Percentiles rank a stretch among this genome's conserved stretches.
phyloP scores from a whole-genome alignment of 768 basidiomycete species.

The Mrakia blollopis region DNA sequence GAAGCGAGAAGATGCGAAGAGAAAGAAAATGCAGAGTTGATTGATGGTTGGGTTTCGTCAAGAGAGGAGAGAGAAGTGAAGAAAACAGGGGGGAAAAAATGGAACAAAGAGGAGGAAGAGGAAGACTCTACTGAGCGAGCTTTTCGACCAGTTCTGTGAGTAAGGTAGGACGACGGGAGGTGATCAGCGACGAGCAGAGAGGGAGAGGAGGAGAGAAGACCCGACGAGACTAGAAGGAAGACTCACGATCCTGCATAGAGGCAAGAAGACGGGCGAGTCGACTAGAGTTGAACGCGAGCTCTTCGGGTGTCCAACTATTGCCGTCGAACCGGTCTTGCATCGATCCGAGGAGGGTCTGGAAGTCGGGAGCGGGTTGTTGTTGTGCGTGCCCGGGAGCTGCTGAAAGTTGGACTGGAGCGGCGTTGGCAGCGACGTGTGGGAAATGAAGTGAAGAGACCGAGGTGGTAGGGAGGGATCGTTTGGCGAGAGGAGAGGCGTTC shows the following conservation, averaged over 20 bases:
- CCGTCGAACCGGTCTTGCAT: background rate
- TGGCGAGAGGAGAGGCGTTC: constrained; percentile 11
- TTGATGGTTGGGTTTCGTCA: background rate
- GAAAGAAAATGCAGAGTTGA: background rate
- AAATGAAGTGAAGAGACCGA: background rate
- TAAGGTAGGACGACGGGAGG: background rate
- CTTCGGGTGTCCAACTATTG: background rate
- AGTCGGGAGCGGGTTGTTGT: background rate
- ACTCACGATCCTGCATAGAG: constrained; percentile 7
- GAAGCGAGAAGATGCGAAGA: background rate
- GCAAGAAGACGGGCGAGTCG: background rate
- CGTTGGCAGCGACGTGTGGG: constrained; percentile 1
- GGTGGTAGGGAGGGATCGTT: background rate
- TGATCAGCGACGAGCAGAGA: no score
- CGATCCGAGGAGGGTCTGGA: background rate
- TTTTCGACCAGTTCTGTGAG: background rate
- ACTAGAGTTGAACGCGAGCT: background rate
- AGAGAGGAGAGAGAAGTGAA: background rate
- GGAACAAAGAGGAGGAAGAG: no score
- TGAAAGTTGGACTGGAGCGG: background rate
- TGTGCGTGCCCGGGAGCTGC: background rate
- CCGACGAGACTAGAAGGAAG: background rate
- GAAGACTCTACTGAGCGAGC: background rate
- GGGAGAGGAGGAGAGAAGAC: background rate
- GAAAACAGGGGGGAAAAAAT: background rate